These are phyloP conservation scores for Leptographium flavum DNA, from an alignment of 2,329 filamentous ascomycete genomes.

Conservation along the genomic window DNA sequence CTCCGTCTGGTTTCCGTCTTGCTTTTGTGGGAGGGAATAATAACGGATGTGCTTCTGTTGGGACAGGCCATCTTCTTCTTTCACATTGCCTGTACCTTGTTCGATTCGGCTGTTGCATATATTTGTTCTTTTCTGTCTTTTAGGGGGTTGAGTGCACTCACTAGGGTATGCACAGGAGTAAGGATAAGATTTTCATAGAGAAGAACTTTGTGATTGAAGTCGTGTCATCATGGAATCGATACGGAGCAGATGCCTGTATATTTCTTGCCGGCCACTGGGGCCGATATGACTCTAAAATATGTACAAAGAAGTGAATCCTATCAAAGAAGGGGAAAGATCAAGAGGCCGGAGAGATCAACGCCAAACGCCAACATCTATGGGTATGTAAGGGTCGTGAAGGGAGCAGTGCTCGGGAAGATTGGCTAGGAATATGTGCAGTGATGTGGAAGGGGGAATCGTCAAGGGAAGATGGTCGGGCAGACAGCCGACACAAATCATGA, in stretches of 20 bases:
- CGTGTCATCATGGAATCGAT: no score
- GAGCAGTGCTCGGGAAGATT: no score
- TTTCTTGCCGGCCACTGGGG: no score
- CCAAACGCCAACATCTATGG: background rate
- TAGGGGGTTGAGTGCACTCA: background rate
- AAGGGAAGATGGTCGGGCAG: background rate
- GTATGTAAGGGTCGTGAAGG: no score
- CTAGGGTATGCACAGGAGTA: background rate
- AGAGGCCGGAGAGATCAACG: background rate
- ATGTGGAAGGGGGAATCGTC: background rate
- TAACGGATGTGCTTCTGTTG: background rate
- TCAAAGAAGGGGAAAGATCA: no score
- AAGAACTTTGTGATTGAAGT: no score
- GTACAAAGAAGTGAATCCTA: background rate
- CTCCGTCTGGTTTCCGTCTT: background rate
- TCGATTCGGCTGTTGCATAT: conserved; percentile 1
- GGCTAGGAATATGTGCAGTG: background rate
- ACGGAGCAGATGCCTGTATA: no score
- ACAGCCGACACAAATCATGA: conserved; percentile 3
- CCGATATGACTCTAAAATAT: background rate
- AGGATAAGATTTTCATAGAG: conserved; percentile 1
- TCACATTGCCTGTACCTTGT: no score
- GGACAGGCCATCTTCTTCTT: background rate
- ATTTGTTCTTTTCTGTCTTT: background rate
- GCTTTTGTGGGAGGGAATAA: background rate